Base-by-base conservation (phyloP, 2,329 filamentous ascomycete genomes). In the Claviceps digitariae region DNA sequence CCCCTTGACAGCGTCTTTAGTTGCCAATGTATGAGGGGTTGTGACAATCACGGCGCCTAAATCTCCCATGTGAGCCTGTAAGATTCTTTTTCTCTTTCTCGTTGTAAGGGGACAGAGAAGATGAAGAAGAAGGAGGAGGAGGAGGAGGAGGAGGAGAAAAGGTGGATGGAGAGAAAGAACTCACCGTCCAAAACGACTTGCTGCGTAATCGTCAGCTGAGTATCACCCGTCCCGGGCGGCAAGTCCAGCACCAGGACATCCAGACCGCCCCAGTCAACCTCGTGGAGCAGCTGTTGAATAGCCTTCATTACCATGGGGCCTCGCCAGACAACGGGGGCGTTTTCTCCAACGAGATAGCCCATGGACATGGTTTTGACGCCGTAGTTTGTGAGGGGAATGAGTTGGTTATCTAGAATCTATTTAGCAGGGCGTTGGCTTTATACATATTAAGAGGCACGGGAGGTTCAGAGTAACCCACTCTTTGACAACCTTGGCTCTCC, bases 281-380 rank as follows among this genome's bases (percentile, higher is more conserved):
- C 89, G 66, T 96, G 91, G 8, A 98, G 78, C 5, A 98, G 81
- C 65, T 98, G 93, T 60, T 96, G 90, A 58, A 98, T 77, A 0
- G 93, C 93, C 65, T 97, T 98, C 77, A 95, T 94, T 15, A 97
- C 87, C 90, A 98, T 96, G 2, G 95, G 78, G 0, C 93, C 93
- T 51, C 93, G 82, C 93, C 93, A 98, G 34, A 93, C 90, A 17
- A 98, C 86, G 0, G 90, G 88, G 5, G 87, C 86, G 12, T 82
- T 78, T 58, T 89, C 84, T 21, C 80, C 81, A 1, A 95, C 82
- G 1, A 98, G 77, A 59, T 95, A 97, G 50, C 93, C 93, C 87
- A 98, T 97, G 0, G 90, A 96, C 93, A 98, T 98, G 52, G 90
- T 94, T 69, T 94, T 94, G 54, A 98, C 79, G 43, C 93, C 93